A percentile compares a stretch with the other conserved stretches of the same genome.
phyloP scores from a whole-genome alignment of 768 basidiomycete species.

The Lactarius evosmus region DNA sequence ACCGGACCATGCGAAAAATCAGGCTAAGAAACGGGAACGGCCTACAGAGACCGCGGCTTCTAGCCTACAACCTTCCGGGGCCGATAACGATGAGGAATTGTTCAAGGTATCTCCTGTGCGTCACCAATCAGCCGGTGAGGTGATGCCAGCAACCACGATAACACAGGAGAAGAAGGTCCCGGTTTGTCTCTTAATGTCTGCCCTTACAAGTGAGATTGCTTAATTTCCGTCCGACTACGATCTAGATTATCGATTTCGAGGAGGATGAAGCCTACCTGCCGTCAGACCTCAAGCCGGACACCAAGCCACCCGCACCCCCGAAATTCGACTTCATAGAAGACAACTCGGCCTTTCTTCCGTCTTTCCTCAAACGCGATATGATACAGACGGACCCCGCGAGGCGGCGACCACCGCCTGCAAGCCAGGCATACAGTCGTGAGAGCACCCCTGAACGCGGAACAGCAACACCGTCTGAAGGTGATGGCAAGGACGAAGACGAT shows the following conservation, averaged over 20 bases:
- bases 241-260: constrained; percentile 24
- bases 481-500: constrained; percentile 30
- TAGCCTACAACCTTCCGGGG: constrained; percentile 7
- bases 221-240: constrained; percentile 25
- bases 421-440: constrained; percentile 20
- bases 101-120: constrained; percentile 4
- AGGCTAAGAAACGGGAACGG: background rate
- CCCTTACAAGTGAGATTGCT: background rate
- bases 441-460: constrained; percentile 23
- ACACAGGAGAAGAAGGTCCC: constrained; percentile 14
- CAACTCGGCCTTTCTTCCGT: constrained; percentile 19
- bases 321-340: constrained; percentile 26
- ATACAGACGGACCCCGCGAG: constrained; percentile 15
- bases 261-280: constrained; percentile 24
- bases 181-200: constrained; percentile 17
- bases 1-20: constrained; percentile 4
- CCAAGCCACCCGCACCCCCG: constrained; percentile 16
- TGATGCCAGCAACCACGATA: constrained; percentile 7
- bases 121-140: constrained; percentile 9
- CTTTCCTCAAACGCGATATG: constrained; percentile 24
- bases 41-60: background rate
- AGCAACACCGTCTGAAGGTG: constrained; percentile 11
- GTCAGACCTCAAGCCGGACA: constrained; percentile 23
- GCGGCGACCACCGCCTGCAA: constrained; percentile 11
- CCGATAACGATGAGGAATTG: constrained; percentile 19